Evolutionary conservation across 345 rosid genomes (phyloP), one percentile per base, ranked within the genome.

Genomic region (Hibiscus trionum): DNA sequence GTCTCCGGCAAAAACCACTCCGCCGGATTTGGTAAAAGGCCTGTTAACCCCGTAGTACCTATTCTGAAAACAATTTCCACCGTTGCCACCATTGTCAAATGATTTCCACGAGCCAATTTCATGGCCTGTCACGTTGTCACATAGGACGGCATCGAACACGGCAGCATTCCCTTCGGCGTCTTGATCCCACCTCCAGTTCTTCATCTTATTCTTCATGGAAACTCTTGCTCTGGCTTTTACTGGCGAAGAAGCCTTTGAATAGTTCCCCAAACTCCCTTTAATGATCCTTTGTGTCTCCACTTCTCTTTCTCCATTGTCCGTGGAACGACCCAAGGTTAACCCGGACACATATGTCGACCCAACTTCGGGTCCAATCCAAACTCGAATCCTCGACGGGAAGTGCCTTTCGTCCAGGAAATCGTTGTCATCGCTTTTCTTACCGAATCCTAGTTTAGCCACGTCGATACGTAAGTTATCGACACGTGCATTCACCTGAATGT

Each of bases 281-380:
- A 84, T 21, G 39, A 72, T 49, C 70, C 86, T 78, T 49, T 77
- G 85, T 67, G 75, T 73, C 72, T 82, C 89, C 26, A 87, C 65
- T 75, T 89, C 85, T 65, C 80, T 80, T 78, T 85, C 84, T 0
- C 78, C 83, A 26, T 84, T 88, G 31, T 77, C 78, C 0, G 93
- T 88, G 7, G 97, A 91, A 68, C 93, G 86, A 14, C 97, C 96
- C 66, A 91, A 78, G 76, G 90, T 89, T 82, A 89, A 56, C 1
- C 89, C 97, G 5, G 82, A 79, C 21, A 93, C 90, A 27, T 88
- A 88, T 6, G 87, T 87, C 1, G 96, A 85, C 17, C 98, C 98
- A 4, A 86, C 79, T 70, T 93, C 94, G 0, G 96, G 98, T 49
- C 96, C 98, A 19, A 88, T 85, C 97, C 91, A 93, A n/a, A 83